Base-by-base conservation (phyloP, 176 grass and related monocot genomes). In the Aegilops tauschii region DNA sequence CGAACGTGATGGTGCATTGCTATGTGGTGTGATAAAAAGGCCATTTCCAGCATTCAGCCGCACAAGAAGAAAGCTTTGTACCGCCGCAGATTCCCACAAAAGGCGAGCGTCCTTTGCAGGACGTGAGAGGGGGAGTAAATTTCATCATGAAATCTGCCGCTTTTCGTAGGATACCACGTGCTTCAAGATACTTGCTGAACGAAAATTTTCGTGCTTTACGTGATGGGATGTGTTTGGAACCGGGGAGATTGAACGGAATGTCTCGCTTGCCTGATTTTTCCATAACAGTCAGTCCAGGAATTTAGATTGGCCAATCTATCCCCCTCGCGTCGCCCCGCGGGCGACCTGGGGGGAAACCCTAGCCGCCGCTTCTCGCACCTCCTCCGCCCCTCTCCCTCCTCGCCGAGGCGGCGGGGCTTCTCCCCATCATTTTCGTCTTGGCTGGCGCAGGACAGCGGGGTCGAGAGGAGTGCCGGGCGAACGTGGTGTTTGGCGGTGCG, bases 61-160 rank as follows among this genome's bases (percentile, higher is more conserved):
- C 35, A 29, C 69, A 35, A 12, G 34, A 86, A 62, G 83, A 72
- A 86, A 83, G 40, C 73, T 90, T 71, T 56, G 42, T 4, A 79
- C 9, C 74, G 66, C 61, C 20, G 69, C 61, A 85, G 72, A 49
- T 89, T 89, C 87, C 58, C 27, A 61, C 25, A 82, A 90, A 90
- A 87, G 85, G 84, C 20, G 58, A 67, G 75, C 32, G 85, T 17
- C 54, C 80, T 90, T 87, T 84, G 35, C 69, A 39, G 81, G 66
- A 82, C 69, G 80, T 87, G 73, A 63, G 70, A 86, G 65, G 27
- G 40, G 50, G 25, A 6, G 28, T 76, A 76, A 76, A 76, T 76
- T 20, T 85, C 58, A 59, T 49, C 4, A 18, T 81, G 14, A 79
- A 62, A 42, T 66, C 34, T 21, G 44, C 88, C 3, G 21, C 69